These are phyloP conservation scores for Domatiomyces globalis DNA, from an alignment of 2,329 filamentous ascomycete species.

Conservation along the genomic window DNA sequence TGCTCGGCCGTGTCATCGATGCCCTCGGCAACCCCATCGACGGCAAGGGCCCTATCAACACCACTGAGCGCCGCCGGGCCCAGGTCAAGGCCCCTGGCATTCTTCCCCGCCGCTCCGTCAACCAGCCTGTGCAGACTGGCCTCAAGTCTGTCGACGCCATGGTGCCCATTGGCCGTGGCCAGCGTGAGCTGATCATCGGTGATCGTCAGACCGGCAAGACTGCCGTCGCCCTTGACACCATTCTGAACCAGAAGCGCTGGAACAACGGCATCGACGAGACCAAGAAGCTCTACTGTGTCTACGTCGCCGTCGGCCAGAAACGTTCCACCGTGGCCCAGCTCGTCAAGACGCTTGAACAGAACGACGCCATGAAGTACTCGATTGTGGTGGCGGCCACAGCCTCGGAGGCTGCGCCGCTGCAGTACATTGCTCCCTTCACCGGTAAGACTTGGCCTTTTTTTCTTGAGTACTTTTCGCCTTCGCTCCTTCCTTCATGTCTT, in stretches of 20 bases:
- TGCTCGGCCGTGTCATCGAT: slow-evolving; percentile 96
- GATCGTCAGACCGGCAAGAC: slow-evolving; percentile 99
- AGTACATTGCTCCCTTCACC: slow-evolving; percentile 90
- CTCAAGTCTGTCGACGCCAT: slow-evolving; percentile 99
- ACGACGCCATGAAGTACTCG: slow-evolving; percentile 97
- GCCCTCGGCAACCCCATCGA: slow-evolving; percentile 98
- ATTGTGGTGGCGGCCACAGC: slow-evolving; percentile 90
- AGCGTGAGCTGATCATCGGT: slow-evolving; percentile 99
- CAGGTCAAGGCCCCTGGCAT: slow-evolving; percentile 99
- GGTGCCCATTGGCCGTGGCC: slow-evolving; percentile 98
- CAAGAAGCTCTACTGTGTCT: slow-evolving; percentile 99
- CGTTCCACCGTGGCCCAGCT: slow-evolving; percentile 98
- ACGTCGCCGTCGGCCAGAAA: slow-evolving; percentile 99
- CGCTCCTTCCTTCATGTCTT: not conserved
- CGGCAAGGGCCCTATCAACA: slow-evolving; percentile 93
- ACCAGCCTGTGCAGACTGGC: slow-evolving; percentile 97
- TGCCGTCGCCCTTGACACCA: slow-evolving; percentile 91
- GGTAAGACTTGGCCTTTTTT: slow-evolving; percentile 31
- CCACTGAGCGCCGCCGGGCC: slow-evolving; percentile 83
- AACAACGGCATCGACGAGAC: slow-evolving; percentile 73
- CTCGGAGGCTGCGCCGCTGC: slow-evolving; percentile 87
- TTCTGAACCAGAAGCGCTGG: slow-evolving; percentile 99
- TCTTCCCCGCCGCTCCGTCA: slow-evolving; percentile 90
- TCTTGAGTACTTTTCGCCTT: slow-evolving; percentile 1
- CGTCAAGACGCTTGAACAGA: slow-evolving; percentile 99